A percentile compares a stretch with the other conserved stretches of the same genome.
These are phyloP conservation scores for Phyllosticta citriasiana DNA, from an alignment of 2,329 filamentous ascomycete species.

Conservation along the genomic window DNA sequence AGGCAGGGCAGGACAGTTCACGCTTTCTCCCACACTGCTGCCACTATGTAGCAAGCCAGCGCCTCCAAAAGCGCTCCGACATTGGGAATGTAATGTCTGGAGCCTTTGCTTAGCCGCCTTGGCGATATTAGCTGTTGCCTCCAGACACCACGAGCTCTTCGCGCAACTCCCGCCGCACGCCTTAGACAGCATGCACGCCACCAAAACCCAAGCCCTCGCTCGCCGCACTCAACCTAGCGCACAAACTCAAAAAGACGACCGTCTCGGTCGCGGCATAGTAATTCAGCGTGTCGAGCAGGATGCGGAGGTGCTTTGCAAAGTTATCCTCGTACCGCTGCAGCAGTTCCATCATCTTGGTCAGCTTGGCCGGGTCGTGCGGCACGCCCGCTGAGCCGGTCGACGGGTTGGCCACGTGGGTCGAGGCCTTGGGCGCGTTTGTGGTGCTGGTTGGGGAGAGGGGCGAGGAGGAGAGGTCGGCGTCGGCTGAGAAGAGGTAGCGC, in stretches of 20 bases:
- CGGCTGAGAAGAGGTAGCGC: slow-evolving; percentile 71
- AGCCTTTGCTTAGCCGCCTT: no score
- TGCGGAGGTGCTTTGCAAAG: slow-evolving; percentile 85
- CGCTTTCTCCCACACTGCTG: no score
- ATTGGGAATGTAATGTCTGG: no score
- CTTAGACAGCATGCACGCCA: not conserved
- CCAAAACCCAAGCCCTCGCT: slow-evolving; percentile 9
- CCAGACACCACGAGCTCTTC: no score
- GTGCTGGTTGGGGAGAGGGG: slow-evolving; percentile 13
- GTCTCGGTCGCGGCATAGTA: slow-evolving; percentile 97
- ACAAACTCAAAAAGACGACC: slow-evolving; percentile 81
- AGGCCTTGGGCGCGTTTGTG: slow-evolving; percentile 14
- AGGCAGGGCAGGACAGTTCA: no score
- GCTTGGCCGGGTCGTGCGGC: slow-evolving; percentile 47
- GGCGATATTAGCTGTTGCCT: no score
- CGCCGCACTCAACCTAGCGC: slow-evolving; percentile 69
- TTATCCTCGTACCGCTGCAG: slow-evolving; percentile 88
- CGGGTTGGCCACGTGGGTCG: slow-evolving; percentile 14
- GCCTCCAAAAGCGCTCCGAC: no score
- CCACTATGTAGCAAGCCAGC: no score
- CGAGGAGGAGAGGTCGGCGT: slow-evolving; percentile 35
- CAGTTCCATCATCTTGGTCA: slow-evolving; percentile 75
- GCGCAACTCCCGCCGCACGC: not conserved
- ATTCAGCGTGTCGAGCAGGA: slow-evolving; percentile 86
- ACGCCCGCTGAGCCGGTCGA: slow-evolving; percentile 18